phyloP scores from a whole-genome alignment of 164 flowering plant genomes.

The Nymphaea colorata region DNA sequence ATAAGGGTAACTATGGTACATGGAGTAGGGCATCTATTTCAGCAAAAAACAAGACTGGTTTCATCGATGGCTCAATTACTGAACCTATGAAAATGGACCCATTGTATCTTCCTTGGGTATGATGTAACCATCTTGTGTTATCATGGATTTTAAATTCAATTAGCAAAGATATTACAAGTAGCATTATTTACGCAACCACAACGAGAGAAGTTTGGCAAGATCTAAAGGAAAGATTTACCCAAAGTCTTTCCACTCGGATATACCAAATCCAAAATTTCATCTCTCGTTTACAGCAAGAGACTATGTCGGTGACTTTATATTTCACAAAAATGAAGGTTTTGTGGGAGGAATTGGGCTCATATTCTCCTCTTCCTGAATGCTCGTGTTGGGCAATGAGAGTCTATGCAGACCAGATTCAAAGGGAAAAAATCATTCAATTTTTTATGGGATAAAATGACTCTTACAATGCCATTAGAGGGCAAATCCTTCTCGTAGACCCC shows the following conservation, averaged over 20 bases:
- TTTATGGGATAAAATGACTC: background rate
- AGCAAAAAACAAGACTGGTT: slow-evolving; percentile 1
- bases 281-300: background rate
- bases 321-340: background rate
- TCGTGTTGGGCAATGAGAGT: background rate
- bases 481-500: background rate
- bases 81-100: background rate
- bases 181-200: background rate
- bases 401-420: background rate
- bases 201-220: background rate
- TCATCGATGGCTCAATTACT: background rate
- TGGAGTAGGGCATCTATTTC: background rate
- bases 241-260: background rate
- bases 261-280: background rate
- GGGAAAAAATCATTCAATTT: background rate
- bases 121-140: background rate
- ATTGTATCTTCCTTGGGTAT: background rate
- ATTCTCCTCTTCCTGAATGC: background rate
- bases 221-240: background rate
- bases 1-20: background rate
- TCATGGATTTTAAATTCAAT: background rate
- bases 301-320: background rate
- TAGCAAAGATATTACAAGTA: slow-evolving; percentile 1
- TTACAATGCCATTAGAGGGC: background rate
- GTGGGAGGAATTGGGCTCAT: background rate